phyloP scores from a whole-genome alignment of 2,329 filamentous ascomycete genomes.

The Penicillium concentricum region DNA sequence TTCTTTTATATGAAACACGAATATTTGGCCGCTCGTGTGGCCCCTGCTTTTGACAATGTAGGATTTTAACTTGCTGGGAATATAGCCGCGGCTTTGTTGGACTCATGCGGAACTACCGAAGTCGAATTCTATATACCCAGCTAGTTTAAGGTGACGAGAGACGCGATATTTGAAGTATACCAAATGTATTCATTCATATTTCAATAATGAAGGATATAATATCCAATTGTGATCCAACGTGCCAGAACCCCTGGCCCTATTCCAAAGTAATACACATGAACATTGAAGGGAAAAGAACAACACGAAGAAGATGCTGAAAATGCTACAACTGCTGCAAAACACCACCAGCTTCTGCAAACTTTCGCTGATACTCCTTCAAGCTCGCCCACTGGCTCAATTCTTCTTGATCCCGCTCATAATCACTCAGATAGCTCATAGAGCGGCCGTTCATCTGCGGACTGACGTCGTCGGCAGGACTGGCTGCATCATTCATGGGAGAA shows the following conservation, averaged over 20 bases:
- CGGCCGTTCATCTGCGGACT: conserved; percentile 40
- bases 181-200: not conserved
- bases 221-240: not conserved
- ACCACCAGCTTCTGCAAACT: conserved; percentile 66
- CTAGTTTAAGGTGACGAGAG: not conserved
- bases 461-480: conserved; percentile 39
- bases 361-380: conserved; percentile 72
- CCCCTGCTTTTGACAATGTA: too few relatives aligned
- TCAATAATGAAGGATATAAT: not conserved
- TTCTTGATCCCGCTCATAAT: conserved; percentile 67
- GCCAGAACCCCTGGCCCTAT: not conserved
- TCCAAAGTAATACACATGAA: not conserved
- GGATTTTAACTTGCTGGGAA: not conserved
- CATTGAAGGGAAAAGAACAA: not conserved
- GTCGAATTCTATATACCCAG: not conserved
- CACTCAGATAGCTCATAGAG: conserved; percentile 38
- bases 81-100: not conserved
- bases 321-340: conserved; percentile 31
- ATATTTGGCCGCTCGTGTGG: not conserved
- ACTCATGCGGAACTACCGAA: not conserved
- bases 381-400: conserved; percentile 77
- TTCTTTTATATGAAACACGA: not conserved
- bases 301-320: not conserved
- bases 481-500: conserved; percentile 27
- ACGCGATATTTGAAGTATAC: not conserved